Base-by-base conservation (phyloP, 1,284 basidiomycete genomes). In the Melampsora americana region DNA sequence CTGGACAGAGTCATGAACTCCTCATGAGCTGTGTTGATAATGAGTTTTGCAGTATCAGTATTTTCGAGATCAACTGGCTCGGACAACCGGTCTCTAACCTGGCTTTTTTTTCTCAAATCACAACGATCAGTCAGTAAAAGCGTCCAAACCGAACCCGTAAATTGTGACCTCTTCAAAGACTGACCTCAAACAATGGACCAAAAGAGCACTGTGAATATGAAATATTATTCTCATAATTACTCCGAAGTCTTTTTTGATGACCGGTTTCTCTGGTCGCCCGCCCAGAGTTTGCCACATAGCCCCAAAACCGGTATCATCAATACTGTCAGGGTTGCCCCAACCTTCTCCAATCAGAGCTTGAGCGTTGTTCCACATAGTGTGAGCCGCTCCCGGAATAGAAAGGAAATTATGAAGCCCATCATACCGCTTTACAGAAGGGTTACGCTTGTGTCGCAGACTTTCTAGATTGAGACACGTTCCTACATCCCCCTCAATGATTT, bases 161-260 rank as follows among this genome's bases (percentile, higher is more conserved):
- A 4, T 4, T 9, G 9, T 35, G 9, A 4, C 35, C n/a, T n/a
- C n/a, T 12, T 11, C 12, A 39, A 23, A 44, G 35, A 32, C 67
- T 70, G 39, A 70, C 68, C 56, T n/a, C 9, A 70, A 42, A 23
- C 68, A 70, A 61, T 59, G 30, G 20, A 70, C n/a, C 12, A 61
- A 30, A 61, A 46, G 26, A 18, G 59, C 35, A 23, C 46, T 56
- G 56, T 70, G 68, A 42, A 70, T 46, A 35, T 59, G 44, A 18
- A 59, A 26, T 59, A 70, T 61, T n/a, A 60, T 61, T 26, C 42
- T 44, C n/a, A n/a, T n/a, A n/a, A n/a, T n/a, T n/a, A n/a, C n/a
- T n/a, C n/a, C n/a, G n/a, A n/a, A n/a, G n/a, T n/a, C n/a, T n/a
- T n/a, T n/a, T n/a, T n/a, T n/a, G n/a, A n/a, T n/a, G n/a, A n/a